Evolutionary conservation across 2,329 filamentous ascomycete species (phyloP).

Genomic region (Tolypocladium tundrense): DNA sequence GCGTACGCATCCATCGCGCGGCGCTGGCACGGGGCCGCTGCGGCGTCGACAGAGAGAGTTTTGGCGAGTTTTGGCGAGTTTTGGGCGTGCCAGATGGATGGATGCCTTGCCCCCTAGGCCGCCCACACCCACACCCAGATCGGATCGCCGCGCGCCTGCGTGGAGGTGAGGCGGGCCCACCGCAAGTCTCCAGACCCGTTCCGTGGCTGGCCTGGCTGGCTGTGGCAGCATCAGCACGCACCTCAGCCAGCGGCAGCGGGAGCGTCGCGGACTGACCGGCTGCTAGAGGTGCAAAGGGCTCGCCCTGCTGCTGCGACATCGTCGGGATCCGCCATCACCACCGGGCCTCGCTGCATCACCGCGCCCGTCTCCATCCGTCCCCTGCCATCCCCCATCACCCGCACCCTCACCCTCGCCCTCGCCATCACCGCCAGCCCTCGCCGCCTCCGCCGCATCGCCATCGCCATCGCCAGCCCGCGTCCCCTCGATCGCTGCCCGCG

Average conservation of each 20-base stretch:
- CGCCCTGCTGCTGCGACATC: constrained; percentile 4
- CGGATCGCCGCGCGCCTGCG: not conserved
- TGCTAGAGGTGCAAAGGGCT: not conserved
- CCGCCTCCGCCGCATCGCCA: not conserved
- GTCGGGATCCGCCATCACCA: constrained; percentile 4
- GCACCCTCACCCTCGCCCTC: not conserved
- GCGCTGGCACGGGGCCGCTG: not conserved
- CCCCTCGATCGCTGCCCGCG: not conserved
- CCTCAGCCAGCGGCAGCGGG: not conserved
- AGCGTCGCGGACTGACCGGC: not conserved
- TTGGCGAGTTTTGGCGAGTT: not conserved
- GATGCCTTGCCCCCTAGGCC: not conserved
- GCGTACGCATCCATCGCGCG: not conserved
- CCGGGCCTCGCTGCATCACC: constrained; percentile 1
- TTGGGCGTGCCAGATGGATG: too few relatives aligned
- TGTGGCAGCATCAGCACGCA: not conserved
- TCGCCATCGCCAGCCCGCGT: not conserved
- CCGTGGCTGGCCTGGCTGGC: not conserved
- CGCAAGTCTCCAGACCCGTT: constrained; percentile 4
- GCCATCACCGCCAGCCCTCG: not conserved
- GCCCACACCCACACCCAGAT: not conserved
- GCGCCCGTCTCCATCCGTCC: not conserved
- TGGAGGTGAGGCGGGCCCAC: not conserved
- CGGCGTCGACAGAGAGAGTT: not conserved
- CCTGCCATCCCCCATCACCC: not conserved